Base-by-base conservation (phyloP, 129 eudicot species). In the Saposhnikovia divaricata region DNA sequence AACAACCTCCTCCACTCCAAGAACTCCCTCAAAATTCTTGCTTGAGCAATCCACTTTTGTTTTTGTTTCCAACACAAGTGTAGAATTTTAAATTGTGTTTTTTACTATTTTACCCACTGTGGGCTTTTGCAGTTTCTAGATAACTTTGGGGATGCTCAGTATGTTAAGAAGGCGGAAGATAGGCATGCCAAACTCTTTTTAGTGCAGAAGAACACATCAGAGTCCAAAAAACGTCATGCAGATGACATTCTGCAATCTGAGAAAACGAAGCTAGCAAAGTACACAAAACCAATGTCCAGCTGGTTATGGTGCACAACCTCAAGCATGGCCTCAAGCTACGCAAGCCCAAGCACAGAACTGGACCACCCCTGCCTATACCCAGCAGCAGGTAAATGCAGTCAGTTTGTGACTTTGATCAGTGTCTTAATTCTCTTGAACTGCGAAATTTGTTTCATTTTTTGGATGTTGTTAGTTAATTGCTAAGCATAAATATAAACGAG, bases 221-320 rank as follows among this genome's bases (percentile, higher is more conserved):
- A n/a, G n/a, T n/a, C n/a, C n/a, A n/a, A n/a, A n/a, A n/a, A n/a
- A n/a, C n/a, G n/a, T n/a, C n/a, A n/a, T n/a, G n/a, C n/a, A n/a
- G n/a, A n/a, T n/a, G n/a, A n/a, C n/a, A n/a, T n/a, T n/a, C n/a
- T n/a, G n/a, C n/a, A n/a, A n/a, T n/a, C n/a, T n/a, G n/a, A n/a
- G n/a, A n/a, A n/a, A n/a, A n/a, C n/a, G n/a, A n/a, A n/a, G n/a
- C 59, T 91, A 91, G 75, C 97, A 87, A 44, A 87, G 81, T 40
- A 79, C 91, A 44, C 97, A 92, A 80, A 89, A 79, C 83, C 99
- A 92, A 80, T 95, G 93, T 94, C 77, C 93, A 18, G 90, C 98
- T 10, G 93, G 97, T 81, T 95, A 95, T 84, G 93, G 89, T 78
- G 87, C 80, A 13, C 97, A 89, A 80, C 73, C 96, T 85, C 99